Conservation (phyloP, 2,329 filamentous ascomycete species). For the Diatrype stigma region DNA sequence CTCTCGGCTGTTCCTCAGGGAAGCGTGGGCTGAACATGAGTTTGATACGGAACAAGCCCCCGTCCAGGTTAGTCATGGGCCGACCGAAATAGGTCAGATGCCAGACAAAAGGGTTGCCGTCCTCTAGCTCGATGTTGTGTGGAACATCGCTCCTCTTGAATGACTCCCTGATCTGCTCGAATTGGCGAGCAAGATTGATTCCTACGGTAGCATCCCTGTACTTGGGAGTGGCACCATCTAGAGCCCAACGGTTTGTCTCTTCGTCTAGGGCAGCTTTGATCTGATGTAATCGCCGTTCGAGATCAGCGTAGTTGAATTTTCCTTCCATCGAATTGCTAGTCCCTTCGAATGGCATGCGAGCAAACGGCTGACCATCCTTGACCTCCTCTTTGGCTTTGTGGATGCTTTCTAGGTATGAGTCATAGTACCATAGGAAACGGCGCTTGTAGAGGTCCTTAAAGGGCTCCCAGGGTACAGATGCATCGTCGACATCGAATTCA, state of each 20-base stretch:
- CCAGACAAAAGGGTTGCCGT: constrained; percentile 89
- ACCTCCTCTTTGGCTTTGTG: constrained; percentile 61
- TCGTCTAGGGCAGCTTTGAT: constrained; percentile 68
- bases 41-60: constrained; percentile 79
- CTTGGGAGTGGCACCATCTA: constrained; percentile 60
- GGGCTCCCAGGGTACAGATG: constrained; percentile 64
- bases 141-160: constrained; percentile 70
- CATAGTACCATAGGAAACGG: constrained; percentile 93
- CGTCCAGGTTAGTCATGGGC: constrained; percentile 90
- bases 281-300: constrained; percentile 63
- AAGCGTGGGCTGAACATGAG: constrained; percentile 80
- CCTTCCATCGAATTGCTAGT: constrained; percentile 78
- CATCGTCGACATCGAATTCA: constrained; percentile 44
- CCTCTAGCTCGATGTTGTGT: constrained; percentile 70
- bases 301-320: constrained; percentile 72
- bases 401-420: constrained; percentile 74
- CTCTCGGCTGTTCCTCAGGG: constrained; percentile 82
- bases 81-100: constrained; percentile 81
- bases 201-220: constrained; percentile 69
- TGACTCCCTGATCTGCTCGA: constrained; percentile 72
- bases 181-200: constrained; percentile 78
- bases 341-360: constrained; percentile 84
- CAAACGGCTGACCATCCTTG: constrained; percentile 61
- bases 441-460: constrained; percentile 90
- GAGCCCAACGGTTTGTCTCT: constrained; percentile 69